Base-by-base conservation (phyloP, 768 basidiomycete species). In the Calocybe cyanea region DNA sequence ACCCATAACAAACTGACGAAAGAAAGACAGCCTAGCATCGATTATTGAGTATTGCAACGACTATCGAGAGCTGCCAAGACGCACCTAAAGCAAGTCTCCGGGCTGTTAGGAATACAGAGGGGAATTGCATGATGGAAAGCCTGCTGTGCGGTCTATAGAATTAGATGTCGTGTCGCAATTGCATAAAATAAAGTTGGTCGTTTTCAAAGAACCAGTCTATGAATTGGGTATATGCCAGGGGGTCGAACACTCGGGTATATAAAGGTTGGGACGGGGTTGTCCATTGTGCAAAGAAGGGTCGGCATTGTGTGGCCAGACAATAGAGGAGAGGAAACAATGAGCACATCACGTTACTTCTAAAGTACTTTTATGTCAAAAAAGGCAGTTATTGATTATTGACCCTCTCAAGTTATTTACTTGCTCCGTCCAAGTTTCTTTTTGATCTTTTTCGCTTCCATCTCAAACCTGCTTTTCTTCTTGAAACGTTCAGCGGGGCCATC, bases 391-490 rank as follows among this genome's bases (percentile, higher is more conserved):
- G n/a, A n/a, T n/a, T n/a, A n/a, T n/a, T n/a, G n/a, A n/a, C n/a
- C n/a, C n/a, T n/a, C n/a, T n/a, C n/a, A 23, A n/a, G 11, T 6
- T 9, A 37, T 4, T 47, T 14, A 42, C 23, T 37, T 49, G 13
- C 23, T 50, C 32, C 28, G 61, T 14, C 50, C 56, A 10, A 63
- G 30, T 48, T 63, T 67, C 52, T 64, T 71, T 59, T 72, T 76
- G 4, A 63, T 61, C 36, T 53, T 58, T 53, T 75, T 76, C 19
- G 68, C 64, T 17, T 74, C 76, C 52, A 64, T 54, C 54, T 79
- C 77, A 52, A 79, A 79, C 28, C 76, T 64, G 48, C 69, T 76
- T 43, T 70, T 64, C 57, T 77, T 77, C 55, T 65, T 65, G 56
- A 56, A 56, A 40, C 61, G 51, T 15, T 55, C 60, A 21, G 40